Evolutionary conservation across 2,329 filamentous ascomycete species (phyloP).

Genomic region (Moelleriella libera): DNA sequence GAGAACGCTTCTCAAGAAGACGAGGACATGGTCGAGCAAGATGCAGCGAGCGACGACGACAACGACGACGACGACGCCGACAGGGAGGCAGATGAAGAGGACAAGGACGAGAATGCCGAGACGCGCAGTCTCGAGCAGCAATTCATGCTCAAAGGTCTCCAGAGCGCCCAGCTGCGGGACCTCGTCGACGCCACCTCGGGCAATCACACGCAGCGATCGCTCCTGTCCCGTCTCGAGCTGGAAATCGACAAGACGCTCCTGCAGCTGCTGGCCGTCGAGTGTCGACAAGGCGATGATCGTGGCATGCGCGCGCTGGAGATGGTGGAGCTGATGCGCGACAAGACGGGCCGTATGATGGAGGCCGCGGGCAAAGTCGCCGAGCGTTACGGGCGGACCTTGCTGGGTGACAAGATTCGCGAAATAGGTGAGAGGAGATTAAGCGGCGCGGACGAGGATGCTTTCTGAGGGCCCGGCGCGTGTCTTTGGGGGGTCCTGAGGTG

Average conservation of each 20-base stretch:
- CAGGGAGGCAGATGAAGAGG: conserved; percentile 13
- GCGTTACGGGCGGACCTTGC: conserved; percentile 63
- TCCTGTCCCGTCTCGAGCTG: conserved; percentile 58
- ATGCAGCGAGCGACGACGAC: conserved; percentile 16
- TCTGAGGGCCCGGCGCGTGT: background rate
- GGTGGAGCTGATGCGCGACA: conserved; percentile 72
- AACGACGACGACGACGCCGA: conserved; percentile 9
- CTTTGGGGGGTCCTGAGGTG: background rate
- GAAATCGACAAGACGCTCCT: conserved; percentile 84
- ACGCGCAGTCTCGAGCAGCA: conserved; percentile 57
- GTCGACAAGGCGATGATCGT: conserved; percentile 79
- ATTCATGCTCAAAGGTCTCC: conserved; percentile 61
- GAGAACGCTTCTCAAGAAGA: conserved; percentile 19
- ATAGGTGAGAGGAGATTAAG: conserved; percentile 57
- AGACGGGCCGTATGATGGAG: conserved; percentile 78
- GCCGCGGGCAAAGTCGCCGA: conserved; percentile 81
- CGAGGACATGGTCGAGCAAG: conserved; percentile 19
- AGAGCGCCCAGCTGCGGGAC: conserved; percentile 63
- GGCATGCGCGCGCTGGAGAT: conserved; percentile 93
- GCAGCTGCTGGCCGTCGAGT: conserved; percentile 80
- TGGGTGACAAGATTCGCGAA: conserved; percentile 85
- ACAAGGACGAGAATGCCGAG: conserved; percentile 6
- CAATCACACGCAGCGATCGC: conserved; percentile 44
- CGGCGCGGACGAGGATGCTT: conserved; percentile 41
- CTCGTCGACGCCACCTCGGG: conserved; percentile 51